phyloP scores from a whole-genome alignment of 306 rosid genomes.

The Inga laurina region DNA sequence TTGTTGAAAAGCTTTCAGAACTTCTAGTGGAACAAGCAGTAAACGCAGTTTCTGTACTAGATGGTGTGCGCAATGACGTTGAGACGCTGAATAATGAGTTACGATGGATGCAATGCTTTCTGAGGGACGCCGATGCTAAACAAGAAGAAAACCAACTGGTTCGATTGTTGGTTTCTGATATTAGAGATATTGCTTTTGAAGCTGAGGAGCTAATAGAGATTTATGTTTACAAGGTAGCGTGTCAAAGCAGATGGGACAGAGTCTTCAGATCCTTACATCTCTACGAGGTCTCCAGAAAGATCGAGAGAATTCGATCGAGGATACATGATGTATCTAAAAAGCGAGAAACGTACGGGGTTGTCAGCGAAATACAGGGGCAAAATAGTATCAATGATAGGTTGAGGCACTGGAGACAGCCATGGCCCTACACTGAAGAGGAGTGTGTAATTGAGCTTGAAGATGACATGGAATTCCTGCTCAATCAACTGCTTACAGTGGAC shows the following conservation, averaged over 20 bases:
- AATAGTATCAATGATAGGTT: slow-evolving; percentile 12
- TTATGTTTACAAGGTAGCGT: slow-evolving; percentile 26
- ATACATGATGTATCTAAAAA: slow-evolving; percentile 34
- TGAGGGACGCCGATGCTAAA: slow-evolving; percentile 47
- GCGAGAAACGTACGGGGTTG: slow-evolving; percentile 38
- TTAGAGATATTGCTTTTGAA: slow-evolving; percentile 46
- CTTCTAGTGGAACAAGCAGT: slow-evolving; percentile 33
- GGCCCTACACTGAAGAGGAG: slow-evolving; percentile 39
- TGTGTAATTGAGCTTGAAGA: slow-evolving; percentile 46
- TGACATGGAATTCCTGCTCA: slow-evolving; percentile 24
- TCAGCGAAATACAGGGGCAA: not conserved
- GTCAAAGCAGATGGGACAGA: slow-evolving; percentile 11
- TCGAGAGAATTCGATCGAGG: slow-evolving; percentile 14
- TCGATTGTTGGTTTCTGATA: slow-evolving; percentile 42
- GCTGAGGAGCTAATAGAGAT: slow-evolving; percentile 44
- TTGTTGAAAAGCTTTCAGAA: slow-evolving; percentile 32
- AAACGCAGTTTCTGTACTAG: slow-evolving; percentile 9
- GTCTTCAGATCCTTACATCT: slow-evolving; percentile 17
- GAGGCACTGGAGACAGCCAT: slow-evolving; percentile 47
- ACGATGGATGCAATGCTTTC: slow-evolving; percentile 49
- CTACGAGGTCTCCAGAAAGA: slow-evolving; percentile 19
- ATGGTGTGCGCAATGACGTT: slow-evolving; percentile 26
- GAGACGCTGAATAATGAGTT: slow-evolving; percentile 37
- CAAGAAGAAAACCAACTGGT: slow-evolving; percentile 41
- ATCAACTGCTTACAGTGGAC: slow-evolving; percentile 28